Evolutionary conservation across 139 green algal species (phyloP).

Genomic region (Zygnema cylindricum): DNA sequence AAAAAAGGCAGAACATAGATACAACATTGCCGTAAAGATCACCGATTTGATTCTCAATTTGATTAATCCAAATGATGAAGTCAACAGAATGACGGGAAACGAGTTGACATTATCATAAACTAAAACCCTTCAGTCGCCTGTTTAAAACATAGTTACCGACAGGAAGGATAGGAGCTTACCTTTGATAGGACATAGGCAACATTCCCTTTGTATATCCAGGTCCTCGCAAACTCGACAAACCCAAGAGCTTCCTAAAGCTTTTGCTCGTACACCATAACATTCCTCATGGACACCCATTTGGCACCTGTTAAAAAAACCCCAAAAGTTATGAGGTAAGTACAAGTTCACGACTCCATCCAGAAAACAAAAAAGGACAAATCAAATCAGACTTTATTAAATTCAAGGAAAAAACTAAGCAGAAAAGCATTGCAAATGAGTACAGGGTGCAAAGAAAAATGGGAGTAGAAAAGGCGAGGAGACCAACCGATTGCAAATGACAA

Average conservation of each 20-base stretch:
- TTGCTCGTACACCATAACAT: slow-evolving; percentile 44
- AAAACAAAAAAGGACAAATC: slow-evolving; percentile 15
- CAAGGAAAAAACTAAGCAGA: not conserved
- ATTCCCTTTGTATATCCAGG: slow-evolving; percentile 14
- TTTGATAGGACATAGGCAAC: slow-evolving; percentile 46
- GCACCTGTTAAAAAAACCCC: too few relatives aligned
- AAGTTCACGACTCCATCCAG: too few relatives aligned
- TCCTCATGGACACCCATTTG: slow-evolving; percentile 54
- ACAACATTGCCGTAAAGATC: too few relatives aligned
- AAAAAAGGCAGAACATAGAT: too few relatives aligned
- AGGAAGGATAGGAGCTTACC: not conserved
- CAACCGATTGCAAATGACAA: slow-evolving; percentile 44
- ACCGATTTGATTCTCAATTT: not conserved
- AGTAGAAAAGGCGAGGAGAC: not conserved
- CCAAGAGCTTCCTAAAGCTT: not conserved
- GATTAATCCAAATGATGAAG: not conserved
- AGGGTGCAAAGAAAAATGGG: slow-evolving; percentile 4
- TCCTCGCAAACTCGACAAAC: slow-evolving; percentile 27
- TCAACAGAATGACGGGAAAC: not conserved
- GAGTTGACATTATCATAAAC: slow-evolving; percentile 4
- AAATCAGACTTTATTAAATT: slow-evolving; percentile 13
- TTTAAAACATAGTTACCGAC: too few relatives aligned
- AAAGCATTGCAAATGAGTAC: not conserved
- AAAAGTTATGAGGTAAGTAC: too few relatives aligned
- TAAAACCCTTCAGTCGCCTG: too few relatives aligned